Percentiles rank a stretch among this genome's conserved stretches.
Conservation (phyloP, 768 basidiomycete species). For the Austroboletus festivus region DNA sequence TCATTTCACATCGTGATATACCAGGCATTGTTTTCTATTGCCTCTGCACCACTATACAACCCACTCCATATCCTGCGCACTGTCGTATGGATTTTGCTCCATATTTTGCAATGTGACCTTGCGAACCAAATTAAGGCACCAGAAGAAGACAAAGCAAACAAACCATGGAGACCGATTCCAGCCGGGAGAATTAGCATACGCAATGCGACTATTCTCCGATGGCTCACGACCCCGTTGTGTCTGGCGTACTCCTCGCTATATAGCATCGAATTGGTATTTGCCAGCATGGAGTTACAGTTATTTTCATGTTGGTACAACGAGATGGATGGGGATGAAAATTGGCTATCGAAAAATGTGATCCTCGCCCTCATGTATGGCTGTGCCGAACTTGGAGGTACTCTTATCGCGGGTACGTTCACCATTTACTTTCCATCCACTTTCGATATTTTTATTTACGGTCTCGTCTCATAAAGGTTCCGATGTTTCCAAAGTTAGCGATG, state of each 20-base stretch:
- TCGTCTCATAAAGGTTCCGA: conserved; percentile 18
- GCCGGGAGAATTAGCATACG: conserved; percentile 38
- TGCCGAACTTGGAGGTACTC: conserved; percentile 37
- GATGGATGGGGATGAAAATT: conserved; percentile 34
- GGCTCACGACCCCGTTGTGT: conserved; percentile 31
- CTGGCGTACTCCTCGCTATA: conserved; percentile 32
- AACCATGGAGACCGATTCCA: conserved; percentile 44
- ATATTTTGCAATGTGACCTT: conserved; percentile 43
- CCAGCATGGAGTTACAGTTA: conserved; percentile 22
- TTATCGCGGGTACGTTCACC: conserved; percentile 33
- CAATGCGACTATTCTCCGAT: conserved; percentile 36
- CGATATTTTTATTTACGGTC: too few relatives aligned
- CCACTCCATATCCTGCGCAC: conserved; percentile 22
- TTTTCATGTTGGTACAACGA: conserved; percentile 24
- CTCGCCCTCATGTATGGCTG: conserved; percentile 39
- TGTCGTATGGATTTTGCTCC: conserved; percentile 44
- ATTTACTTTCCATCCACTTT: background rate
- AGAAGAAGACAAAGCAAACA: conserved; percentile 44
- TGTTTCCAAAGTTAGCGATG: conserved; percentile 18
- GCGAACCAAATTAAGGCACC: conserved; percentile 42
- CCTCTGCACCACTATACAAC: conserved; percentile 31
- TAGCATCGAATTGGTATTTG: conserved; percentile 29
- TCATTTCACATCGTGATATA: background rate
- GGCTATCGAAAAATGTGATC: conserved; percentile 37
- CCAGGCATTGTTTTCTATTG: conserved; percentile 34